Conservation (phyloP, 2,329 filamentous ascomycete species). For the Colletotrichum tanaceti region DNA sequence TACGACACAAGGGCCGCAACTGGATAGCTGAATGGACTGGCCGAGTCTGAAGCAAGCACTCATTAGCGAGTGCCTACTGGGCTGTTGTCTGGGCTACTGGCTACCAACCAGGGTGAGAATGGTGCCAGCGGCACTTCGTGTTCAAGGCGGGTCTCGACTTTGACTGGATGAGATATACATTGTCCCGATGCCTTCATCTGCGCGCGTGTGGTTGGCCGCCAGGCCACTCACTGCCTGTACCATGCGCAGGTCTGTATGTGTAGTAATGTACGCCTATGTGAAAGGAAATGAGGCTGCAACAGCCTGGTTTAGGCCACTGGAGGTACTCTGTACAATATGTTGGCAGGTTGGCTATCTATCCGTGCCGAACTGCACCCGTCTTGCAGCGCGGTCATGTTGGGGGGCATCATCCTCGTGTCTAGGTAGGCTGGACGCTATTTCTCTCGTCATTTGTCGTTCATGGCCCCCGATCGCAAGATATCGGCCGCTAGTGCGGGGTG, state of each 20-base stretch:
- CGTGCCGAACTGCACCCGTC: neutral
- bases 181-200: neutral
- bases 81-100: slow-evolving; percentile 5
- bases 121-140: neutral
- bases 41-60: neutral
- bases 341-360: neutral
- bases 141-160: neutral
- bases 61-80: neutral
- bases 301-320: neutral
- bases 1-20: slow-evolving; percentile 17
- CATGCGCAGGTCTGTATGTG: neutral
- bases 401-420: neutral
- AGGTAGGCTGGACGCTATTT: neutral
- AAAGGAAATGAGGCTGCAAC: neutral
- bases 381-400: neutral
- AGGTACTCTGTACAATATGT: neutral
- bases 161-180: neutral
- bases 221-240: neutral
- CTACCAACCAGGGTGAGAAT: neutral
- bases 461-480: slow-evolving; percentile 32
- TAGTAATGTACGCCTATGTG: neutral
- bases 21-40: slow-evolving; percentile 2
- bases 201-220: neutral
- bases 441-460: slow-evolving; percentile 11
- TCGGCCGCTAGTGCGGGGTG: slow-evolving; percentile 30